Percentiles rank a stretch among this genome's conserved stretches.
Conservation (phyloP, 164 flowering plant genomes). For the Liquidambar formosana region DNA sequence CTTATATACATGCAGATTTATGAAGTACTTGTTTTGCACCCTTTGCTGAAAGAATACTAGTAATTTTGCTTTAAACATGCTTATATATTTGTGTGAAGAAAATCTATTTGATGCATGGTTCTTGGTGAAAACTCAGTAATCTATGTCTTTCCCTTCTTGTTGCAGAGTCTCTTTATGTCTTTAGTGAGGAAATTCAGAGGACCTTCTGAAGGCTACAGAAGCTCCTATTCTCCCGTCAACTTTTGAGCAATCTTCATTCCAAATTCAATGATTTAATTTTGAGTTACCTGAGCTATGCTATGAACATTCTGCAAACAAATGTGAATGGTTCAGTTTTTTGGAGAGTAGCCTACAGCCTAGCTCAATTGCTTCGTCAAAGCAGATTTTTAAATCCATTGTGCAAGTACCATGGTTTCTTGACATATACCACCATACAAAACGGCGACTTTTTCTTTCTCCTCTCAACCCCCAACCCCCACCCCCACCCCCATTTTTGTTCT, state of each 20-base stretch:
- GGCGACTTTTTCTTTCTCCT: no score
- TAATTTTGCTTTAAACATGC: neutral
- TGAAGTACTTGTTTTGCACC: no score
- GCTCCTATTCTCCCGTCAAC: slow-evolving; percentile 71
- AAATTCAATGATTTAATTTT: neutral
- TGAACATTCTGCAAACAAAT: neutral
- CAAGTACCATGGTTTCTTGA: no score
- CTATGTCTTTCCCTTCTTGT: neutral
- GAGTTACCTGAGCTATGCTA: neutral
- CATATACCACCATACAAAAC: no score
- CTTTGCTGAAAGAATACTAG: no score
- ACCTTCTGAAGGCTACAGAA: slow-evolving; percentile 50
- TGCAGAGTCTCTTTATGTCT: slow-evolving; percentile 54
- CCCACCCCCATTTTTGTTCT: no score
- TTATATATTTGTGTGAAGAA: neutral
- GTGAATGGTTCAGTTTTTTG: neutral
- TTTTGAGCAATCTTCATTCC: slow-evolving; percentile 41
- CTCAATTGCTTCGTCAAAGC: no score
- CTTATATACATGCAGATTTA: no score
- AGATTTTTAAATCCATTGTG: neutral
- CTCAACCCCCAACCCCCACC: no score
- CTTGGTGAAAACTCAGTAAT: neutral
- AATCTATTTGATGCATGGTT: neutral
- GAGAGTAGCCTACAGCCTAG: neutral
- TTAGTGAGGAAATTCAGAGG: slow-evolving; percentile 55